phyloP scores from a whole-genome alignment of 345 rosid genomes.

The Adansonia digitata region DNA sequence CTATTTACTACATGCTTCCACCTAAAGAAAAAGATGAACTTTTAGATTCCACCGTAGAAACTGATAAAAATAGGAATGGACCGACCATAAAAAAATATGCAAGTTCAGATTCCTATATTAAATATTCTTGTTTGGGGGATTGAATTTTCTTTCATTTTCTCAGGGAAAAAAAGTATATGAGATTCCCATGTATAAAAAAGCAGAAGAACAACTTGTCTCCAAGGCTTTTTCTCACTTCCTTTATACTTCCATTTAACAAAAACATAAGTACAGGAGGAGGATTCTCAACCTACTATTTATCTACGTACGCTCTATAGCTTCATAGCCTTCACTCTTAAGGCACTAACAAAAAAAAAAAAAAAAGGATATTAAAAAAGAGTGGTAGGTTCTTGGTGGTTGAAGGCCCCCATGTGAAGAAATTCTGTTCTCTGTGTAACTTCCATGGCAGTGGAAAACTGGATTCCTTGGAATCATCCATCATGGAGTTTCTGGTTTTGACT shows the following conservation, averaged over 20 bases:
- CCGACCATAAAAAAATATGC: not conserved
- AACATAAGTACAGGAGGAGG: constrained; percentile 4
- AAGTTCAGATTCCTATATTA: not conserved
- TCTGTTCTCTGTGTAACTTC: not conserved
- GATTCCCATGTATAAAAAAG: not conserved
- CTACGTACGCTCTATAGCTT: constrained; percentile 7
- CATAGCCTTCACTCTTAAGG: not conserved
- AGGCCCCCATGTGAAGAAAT: constrained; percentile 18
- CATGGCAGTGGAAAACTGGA: constrained; percentile 2
- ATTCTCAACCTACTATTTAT: constrained; percentile 18
- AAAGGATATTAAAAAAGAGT: not conserved
- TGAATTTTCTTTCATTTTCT: too few species aligned
- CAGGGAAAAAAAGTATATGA: not conserved
- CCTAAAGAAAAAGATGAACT: not conserved
- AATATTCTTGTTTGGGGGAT: not conserved
- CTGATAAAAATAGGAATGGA: too few species aligned
- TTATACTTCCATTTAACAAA: not conserved
- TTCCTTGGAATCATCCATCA: not conserved
- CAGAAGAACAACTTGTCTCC: not conserved
- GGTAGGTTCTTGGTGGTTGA: not conserved
- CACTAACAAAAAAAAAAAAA: not conserved
- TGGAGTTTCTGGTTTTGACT: not conserved
- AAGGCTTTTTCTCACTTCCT: constrained; percentile 5
- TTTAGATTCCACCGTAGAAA: not conserved
- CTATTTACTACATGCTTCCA: not conserved